Conservation (phyloP, 2,329 filamentous ascomycete genomes). For the Ophiostoma pallidulum region DNA sequence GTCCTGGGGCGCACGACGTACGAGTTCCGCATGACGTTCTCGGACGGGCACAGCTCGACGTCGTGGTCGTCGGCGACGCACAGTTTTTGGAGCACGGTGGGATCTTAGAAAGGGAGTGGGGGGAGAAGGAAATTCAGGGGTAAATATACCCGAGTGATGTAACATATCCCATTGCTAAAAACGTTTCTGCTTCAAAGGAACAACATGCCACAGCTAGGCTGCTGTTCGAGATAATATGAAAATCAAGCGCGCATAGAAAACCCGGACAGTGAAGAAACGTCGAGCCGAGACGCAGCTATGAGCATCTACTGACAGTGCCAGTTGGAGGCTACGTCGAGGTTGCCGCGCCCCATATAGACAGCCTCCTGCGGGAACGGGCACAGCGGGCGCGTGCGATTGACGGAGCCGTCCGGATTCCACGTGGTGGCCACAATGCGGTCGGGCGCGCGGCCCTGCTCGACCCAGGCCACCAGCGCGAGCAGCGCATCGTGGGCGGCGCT, state of each 20-base stretch:
- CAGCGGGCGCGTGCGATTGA: conserved; percentile 31
- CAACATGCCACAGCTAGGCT: no score
- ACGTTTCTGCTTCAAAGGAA: no score
- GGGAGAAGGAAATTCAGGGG: neutral
- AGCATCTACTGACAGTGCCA: conserved; percentile 23
- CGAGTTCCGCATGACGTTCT: conserved; percentile 10
- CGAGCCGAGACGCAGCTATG: no score
- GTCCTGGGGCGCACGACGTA: conserved; percentile 8
- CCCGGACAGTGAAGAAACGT: neutral
- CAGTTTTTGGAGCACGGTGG: conserved; percentile 2
- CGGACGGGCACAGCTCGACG: conserved; percentile 12
- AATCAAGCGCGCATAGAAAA: no score
- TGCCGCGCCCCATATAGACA: conserved; percentile 24
- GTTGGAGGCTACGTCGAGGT: conserved; percentile 21
- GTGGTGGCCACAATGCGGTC: conserved; percentile 18
- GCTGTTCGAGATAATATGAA: no score
- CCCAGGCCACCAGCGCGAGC: conserved; percentile 23
- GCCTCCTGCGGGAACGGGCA: conserved; percentile 28
- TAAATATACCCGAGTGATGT: no score
- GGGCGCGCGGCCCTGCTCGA: conserved; percentile 17
- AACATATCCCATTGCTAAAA: no score
- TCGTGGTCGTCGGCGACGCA: conserved; percentile 9
- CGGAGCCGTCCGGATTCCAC: conserved; percentile 20
- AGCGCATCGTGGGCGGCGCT: conserved; percentile 27
- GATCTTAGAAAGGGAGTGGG: neutral